Conservation (phyloP, 305 asterid genomes). For the Solanum aculeatissimum region DNA sequence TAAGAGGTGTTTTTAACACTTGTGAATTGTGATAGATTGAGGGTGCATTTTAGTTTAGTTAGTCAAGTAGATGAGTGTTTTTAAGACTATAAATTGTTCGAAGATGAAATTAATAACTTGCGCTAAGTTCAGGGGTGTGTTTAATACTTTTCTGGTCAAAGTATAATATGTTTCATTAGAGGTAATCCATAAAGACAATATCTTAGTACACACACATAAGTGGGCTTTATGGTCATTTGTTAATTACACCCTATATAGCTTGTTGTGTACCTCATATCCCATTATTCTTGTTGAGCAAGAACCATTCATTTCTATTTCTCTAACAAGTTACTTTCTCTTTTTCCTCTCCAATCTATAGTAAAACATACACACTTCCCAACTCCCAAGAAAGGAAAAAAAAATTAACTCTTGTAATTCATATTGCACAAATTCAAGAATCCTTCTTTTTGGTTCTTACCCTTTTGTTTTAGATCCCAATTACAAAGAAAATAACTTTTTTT, state of each 20-base stretch:
- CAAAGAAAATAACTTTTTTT: background rate
- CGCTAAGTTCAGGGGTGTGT: no score
- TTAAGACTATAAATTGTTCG: no score
- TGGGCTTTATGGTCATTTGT: background rate
- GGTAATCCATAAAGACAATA: background rate
- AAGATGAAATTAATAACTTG: no score
- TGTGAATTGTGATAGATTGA: no score
- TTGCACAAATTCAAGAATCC: conserved; percentile 5
- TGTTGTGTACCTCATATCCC: conserved; percentile 1
- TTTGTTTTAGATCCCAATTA: background rate
- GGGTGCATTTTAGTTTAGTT: no score
- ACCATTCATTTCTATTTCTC: background rate
- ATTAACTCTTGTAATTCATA: background rate
- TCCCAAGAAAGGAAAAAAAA: background rate
- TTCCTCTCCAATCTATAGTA: background rate
- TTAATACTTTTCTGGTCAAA: no score
- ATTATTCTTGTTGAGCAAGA: background rate
- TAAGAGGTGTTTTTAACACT: no score
- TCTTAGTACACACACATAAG: background rate
- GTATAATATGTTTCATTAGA: background rate
- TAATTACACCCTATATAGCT: background rate
- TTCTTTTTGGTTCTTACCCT: background rate
- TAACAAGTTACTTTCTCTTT: background rate
- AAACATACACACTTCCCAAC: background rate
- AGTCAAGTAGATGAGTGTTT: no score